These are phyloP conservation scores for Penicillium bialowiezense DNA, from an alignment of 495 filamentous ascomycete species.

Conservation along the genomic window DNA sequence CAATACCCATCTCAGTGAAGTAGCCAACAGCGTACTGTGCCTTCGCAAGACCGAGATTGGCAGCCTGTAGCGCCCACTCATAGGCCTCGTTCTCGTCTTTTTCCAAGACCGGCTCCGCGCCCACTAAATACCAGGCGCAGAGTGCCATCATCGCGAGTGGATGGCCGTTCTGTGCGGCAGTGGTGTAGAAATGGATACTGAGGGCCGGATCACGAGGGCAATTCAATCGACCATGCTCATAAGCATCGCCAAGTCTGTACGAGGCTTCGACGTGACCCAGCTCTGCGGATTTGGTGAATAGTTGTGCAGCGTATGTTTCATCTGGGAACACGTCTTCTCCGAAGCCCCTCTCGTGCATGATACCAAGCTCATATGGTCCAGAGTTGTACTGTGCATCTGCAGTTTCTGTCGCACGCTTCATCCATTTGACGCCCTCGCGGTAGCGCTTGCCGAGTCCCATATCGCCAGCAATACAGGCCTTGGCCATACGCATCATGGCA, in stretches of 20 bases:
- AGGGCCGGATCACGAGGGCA: conserved; percentile 90
- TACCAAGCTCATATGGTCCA: conserved; percentile 86
- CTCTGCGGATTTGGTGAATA: conserved; percentile 92
- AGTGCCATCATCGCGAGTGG: conserved; percentile 96
- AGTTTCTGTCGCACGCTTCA: conserved; percentile 86
- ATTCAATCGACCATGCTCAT: conserved; percentile 84
- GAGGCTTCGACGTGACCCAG: conserved; percentile 83
- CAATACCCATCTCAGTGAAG: conserved; percentile 98
- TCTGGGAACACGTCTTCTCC: conserved; percentile 93
- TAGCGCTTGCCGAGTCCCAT: conserved; percentile 82
- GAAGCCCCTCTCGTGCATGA: conserved; percentile 83
- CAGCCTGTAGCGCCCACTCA: conserved; percentile 89
- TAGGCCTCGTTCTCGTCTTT: conserved; percentile 96
- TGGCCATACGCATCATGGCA: conserved; percentile 87
- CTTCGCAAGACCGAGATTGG: conserved; percentile 84
- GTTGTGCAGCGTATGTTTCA: conserved; percentile 83
- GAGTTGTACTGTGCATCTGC: conserved; percentile 89
- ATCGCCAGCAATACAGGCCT: conserved; percentile 84
- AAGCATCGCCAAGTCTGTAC: conserved; percentile 89
- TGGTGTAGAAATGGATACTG: conserved; percentile 96
- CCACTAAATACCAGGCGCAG: conserved; percentile 97
- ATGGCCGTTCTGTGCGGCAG: conserved; percentile 79
- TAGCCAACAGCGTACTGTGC: conserved; percentile 94
- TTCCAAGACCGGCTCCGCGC: conserved; percentile 86
- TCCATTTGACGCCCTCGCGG: conserved; percentile 92